These are phyloP conservation scores for Ophidiomyces ophidiicola DNA, from an alignment of 2,329 filamentous ascomycete genomes.

Conservation along the genomic window DNA sequence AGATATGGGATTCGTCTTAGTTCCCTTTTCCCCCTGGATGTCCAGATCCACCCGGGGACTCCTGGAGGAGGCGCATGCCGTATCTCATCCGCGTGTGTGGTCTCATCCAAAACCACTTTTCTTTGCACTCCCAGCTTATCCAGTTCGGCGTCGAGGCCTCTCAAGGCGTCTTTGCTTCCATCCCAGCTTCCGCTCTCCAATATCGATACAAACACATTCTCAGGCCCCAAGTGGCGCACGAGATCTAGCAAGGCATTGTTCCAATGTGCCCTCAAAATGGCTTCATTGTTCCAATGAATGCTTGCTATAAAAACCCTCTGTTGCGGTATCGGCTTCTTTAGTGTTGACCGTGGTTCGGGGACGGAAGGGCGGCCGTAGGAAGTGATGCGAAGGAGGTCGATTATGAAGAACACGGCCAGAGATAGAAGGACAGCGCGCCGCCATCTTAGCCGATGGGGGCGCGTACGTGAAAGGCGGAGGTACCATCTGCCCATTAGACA, in stretches of 20 bases:
- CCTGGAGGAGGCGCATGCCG: slow-evolving; percentile 32
- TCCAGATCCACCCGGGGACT: slow-evolving; percentile 52
- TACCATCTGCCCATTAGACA: too few relatives aligned
- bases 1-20: slow-evolving; percentile 58
- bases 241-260: slow-evolving; percentile 48
- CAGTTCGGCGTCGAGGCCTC: slow-evolving; percentile 44
- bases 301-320: slow-evolving; percentile 50
- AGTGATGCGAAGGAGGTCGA: slow-evolving; percentile 3
- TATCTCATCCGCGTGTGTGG: slow-evolving; percentile 48
- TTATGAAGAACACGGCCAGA: neutral
- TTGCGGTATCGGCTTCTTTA: neutral
- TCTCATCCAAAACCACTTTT: slow-evolving; percentile 46
- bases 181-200: slow-evolving; percentile 60
- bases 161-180: slow-evolving; percentile 51
- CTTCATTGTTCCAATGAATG: slow-evolving; percentile 56
- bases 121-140: slow-evolving; percentile 42
- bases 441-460: slow-evolving; percentile 3
- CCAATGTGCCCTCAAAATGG: slow-evolving; percentile 51
- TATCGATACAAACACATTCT: slow-evolving; percentile 57
- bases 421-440: neutral
- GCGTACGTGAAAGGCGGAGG: slow-evolving; percentile 2
- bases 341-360: neutral
- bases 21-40: slow-evolving; percentile 42
- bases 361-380: neutral
- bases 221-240: slow-evolving; percentile 44